Percentiles rank a stretch among this genome's conserved stretches.
Evolutionary conservation across 129 eudicot species (phyloP).

Genomic region (Dittrichia graveolens): DNA sequence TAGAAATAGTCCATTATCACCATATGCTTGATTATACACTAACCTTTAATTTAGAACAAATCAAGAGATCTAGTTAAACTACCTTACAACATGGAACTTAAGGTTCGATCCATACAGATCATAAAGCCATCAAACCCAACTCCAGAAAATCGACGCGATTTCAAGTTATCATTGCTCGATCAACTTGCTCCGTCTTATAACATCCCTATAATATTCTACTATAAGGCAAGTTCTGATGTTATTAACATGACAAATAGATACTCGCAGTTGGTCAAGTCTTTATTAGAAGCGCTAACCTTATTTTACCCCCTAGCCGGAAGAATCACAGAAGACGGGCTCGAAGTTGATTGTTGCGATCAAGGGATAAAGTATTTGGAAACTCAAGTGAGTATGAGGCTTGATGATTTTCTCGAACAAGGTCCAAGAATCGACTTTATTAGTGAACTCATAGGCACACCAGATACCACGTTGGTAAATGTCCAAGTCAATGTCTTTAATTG

Average conservation of each 20-base stretch:
- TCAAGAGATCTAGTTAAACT: background rate
- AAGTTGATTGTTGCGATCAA: constrained; percentile 48
- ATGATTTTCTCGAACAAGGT: constrained; percentile 27
- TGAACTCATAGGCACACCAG: constrained; percentile 19
- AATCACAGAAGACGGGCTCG: constrained; percentile 24
- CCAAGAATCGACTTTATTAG: constrained; percentile 31
- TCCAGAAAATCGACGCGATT: constrained; percentile 23
- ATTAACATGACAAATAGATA: constrained; percentile 20
- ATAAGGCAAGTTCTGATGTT: constrained; percentile 14
- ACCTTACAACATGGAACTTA: constrained; percentile 40
- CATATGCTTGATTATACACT: too few species aligned
- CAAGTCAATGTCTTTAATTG: constrained; percentile 49
- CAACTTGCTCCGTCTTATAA: constrained; percentile 42
- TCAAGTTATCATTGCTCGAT: constrained; percentile 39
- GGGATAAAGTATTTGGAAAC: constrained; percentile 45
- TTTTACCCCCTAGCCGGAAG: constrained; percentile 59
- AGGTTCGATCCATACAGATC: constrained; percentile 35
- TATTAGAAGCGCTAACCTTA: constrained; percentile 42
- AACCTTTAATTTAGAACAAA: too few species aligned
- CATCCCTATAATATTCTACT: constrained; percentile 37
- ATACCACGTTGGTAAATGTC: constrained; percentile 31
- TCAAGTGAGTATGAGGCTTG: constrained; percentile 25
- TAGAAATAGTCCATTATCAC: too few species aligned
- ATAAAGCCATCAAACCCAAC: constrained; percentile 51
- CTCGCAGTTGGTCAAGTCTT: constrained; percentile 35